phyloP scores from a whole-genome alignment of 495 filamentous ascomycete genomes.

The Penicilliopsis zonata region DNA sequence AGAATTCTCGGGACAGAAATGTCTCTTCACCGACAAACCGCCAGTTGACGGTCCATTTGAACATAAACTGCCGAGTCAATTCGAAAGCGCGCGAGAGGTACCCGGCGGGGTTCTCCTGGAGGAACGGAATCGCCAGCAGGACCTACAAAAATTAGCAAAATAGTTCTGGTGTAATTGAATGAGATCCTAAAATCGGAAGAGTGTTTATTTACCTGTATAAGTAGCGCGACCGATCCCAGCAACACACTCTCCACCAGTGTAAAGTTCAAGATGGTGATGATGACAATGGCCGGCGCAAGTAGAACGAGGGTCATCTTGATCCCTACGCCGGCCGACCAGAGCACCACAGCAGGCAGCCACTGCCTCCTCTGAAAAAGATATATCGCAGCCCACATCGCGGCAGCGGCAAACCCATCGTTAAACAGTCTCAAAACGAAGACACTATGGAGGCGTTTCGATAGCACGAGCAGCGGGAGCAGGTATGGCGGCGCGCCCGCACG shows the following conservation, averaged over 20 bases:
- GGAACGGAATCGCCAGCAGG: conserved; percentile 65
- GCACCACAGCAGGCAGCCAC: conserved; percentile 58
- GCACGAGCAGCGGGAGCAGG: conserved; percentile 71
- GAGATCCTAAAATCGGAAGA: not conserved
- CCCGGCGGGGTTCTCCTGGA: conserved; percentile 49
- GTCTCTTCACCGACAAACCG: conserved; percentile 72
- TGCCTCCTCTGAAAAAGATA: conserved; percentile 58
- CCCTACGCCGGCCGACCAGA: conserved; percentile 69
- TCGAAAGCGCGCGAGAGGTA: conserved; percentile 81
- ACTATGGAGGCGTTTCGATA: conserved; percentile 89
- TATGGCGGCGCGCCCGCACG: conserved; percentile 74
- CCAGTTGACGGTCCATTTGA: conserved; percentile 99
- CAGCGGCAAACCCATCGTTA: conserved; percentile 82
- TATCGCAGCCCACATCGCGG: conserved; percentile 72
- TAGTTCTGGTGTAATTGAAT: too few species aligned
- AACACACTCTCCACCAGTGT: conserved; percentile 49
- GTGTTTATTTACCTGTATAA: conserved; percentile 48
- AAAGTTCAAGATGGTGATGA: conserved; percentile 57
- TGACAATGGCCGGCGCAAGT: conserved; percentile 63
- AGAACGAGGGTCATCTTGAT: conserved; percentile 90
- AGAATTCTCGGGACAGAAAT: conserved; percentile 69
- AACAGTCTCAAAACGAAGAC: conserved; percentile 87
- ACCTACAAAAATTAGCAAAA: conserved; percentile 27
- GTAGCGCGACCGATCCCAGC: conserved; percentile 56
- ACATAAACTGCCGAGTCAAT: conserved; percentile 77